These are phyloP conservation scores for Colletotrichum cuscutae DNA, from an alignment of 2,329 filamentous ascomycete species.

Conservation along the genomic window DNA sequence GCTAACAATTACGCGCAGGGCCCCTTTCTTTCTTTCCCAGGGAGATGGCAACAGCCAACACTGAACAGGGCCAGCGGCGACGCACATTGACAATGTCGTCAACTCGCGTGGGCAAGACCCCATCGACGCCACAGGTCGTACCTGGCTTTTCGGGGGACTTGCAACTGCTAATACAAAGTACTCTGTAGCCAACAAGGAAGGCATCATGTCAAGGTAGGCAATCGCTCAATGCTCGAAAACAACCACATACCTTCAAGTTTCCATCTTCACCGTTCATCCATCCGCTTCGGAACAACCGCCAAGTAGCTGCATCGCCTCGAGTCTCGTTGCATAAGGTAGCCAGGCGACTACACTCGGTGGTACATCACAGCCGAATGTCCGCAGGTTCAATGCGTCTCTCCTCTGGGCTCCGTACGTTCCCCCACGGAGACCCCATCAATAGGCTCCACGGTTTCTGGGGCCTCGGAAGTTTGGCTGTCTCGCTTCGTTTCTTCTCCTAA, in stretches of 20 bases:
- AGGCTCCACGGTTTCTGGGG: slow-evolving; percentile 25
- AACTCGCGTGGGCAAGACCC: neutral
- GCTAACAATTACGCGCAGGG: slow-evolving; percentile 25
- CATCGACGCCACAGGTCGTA: neutral
- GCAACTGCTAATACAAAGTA: neutral
- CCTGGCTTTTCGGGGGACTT: neutral
- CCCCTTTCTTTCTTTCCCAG: neutral
- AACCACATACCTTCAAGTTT: neutral
- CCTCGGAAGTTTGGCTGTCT: slow-evolving; percentile 5
- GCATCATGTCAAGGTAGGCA: neutral
- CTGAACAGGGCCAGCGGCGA: neutral
- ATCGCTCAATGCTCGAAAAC: neutral
- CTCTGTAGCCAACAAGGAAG: neutral
- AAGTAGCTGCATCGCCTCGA: slow-evolving; percentile 3
- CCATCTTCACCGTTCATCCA: neutral
- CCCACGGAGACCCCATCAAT: slow-evolving; percentile 17
- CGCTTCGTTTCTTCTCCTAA: slow-evolving; percentile 9
- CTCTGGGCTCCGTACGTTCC: slow-evolving; percentile 10
- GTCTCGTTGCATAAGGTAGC: neutral
- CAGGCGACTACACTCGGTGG: neutral
- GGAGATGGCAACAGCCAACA: neutral
- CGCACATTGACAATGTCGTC: neutral
- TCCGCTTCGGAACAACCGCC: neutral
- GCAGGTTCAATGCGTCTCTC: slow-evolving; percentile 5
- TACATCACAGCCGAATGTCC: neutral